Base-by-base conservation (phyloP, 805 yeast genomes). In the Hanseniaspora lachancei region DNA sequence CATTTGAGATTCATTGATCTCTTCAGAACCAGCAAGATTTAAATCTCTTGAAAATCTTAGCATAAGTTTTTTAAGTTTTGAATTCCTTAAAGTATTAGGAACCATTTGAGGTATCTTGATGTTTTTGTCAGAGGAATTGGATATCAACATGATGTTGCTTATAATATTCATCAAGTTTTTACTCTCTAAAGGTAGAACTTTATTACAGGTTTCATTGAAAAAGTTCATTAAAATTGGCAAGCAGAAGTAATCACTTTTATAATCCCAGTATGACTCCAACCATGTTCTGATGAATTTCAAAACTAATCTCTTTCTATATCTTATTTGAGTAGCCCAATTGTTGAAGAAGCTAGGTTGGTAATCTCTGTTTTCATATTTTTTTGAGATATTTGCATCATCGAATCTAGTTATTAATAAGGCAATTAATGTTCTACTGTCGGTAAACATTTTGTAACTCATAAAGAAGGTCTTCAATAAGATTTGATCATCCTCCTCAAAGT, bases 211-310 rank as follows among this genome's bases (percentile, higher is more conserved):
- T 67, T 86, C 95, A 65, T 85, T 86, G 63, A 86, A 82, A 64
- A 88, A 84, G 63, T 85, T 85, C 47, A 85, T 75, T 62, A 88
- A 70, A 0, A 87, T 82, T 13, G 93, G 79, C 47, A 89, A 69
- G 41, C 82, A 71, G 27, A 67, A 69, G 58, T 77, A 77, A 66
- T 89, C 95, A 20, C 63, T 64, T 44, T 75, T 73, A 49, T 77
- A 78, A 59, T 81, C 79, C 96, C 96, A 91, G 65, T 84, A 89
- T 52, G 93, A 82, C 67, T 88, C 95, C 67, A 91, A 70, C 98
- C 98, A 91, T 38, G 79, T 72, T 65, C 81, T 85, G 64, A 89
- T 78, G 66, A 84, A 74, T 60, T 77, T 79, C 60, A 83, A 79
- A 41, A 88, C 80, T 48, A 84, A 68, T 58, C 80, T 78, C 63